These are phyloP conservation scores for Pseudozyma hubeiensis DNA, from an alignment of 1,284 basidiomycete species.

Conservation along the genomic window DNA sequence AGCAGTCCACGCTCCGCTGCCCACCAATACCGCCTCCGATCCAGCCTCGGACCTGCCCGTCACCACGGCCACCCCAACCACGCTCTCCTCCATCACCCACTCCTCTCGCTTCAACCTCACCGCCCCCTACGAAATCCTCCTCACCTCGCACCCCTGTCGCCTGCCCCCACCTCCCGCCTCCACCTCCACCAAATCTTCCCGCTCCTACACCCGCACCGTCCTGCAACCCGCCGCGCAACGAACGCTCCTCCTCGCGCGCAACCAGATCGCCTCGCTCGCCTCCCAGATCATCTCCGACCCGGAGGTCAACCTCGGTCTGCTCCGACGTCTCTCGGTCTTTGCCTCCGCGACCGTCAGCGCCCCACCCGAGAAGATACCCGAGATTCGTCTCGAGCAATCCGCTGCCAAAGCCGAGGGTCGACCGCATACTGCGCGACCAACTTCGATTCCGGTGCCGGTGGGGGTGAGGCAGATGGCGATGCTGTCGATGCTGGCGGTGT, in stretches of 20 bases:
- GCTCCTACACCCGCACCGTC: slow-evolving; percentile 12
- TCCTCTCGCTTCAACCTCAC: slow-evolving; percentile 57
- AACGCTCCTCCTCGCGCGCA: slow-evolving; percentile 54
- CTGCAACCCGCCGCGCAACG: slow-evolving; percentile 11
- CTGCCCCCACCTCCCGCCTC: slow-evolving; percentile 10
- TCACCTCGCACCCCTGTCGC: slow-evolving; percentile 31
- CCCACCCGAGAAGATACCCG: slow-evolving; percentile 44
- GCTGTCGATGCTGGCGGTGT: slow-evolving; percentile 90
- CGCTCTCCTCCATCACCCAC: slow-evolving; percentile 48
- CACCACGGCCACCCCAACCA: neutral
- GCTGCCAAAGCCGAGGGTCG: slow-evolving; percentile 70
- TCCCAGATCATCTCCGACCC: slow-evolving; percentile 64
- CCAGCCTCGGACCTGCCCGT: slow-evolving; percentile 12
- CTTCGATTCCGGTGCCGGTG: slow-evolving; percentile 75
- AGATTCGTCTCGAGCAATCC: slow-evolving; percentile 32
- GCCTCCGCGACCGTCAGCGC: slow-evolving; percentile 24
- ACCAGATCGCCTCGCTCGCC: slow-evolving; percentile 66
- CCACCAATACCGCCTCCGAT: slow-evolving; percentile 7
- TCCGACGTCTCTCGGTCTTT: slow-evolving; percentile 60
- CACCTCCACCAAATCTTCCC: slow-evolving; percentile 16
- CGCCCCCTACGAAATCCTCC: slow-evolving; percentile 58
- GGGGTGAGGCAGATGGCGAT: slow-evolving; percentile 88
- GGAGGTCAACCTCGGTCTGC: slow-evolving; percentile 61
- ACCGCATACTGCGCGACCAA: slow-evolving; percentile 9
- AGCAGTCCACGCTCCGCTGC: slow-evolving; percentile 49